These are phyloP conservation scores for Lasiodiplodia citricola DNA, from an alignment of 2,329 filamentous ascomycete species.

Conservation along the genomic window DNA sequence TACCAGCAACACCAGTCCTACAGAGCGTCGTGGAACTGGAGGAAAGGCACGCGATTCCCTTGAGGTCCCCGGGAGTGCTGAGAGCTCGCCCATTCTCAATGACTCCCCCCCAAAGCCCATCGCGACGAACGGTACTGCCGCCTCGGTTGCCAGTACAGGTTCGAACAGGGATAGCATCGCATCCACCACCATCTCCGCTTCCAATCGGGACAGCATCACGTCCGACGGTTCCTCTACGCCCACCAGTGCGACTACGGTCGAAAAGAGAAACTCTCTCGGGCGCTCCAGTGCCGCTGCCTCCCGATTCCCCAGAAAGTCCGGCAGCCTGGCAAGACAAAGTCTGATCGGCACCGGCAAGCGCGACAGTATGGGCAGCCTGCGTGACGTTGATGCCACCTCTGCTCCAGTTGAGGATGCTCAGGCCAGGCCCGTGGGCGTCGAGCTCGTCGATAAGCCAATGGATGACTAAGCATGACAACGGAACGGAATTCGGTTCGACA, in stretches of 20 bases:
- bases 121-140: constrained; percentile 43
- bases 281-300: constrained; percentile 51
- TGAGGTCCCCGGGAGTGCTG: constrained; percentile 74
- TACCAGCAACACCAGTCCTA: constrained; percentile 61
- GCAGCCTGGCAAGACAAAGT: constrained; percentile 53
- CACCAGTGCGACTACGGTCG: constrained; percentile 44
- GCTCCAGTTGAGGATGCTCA: constrained; percentile 48
- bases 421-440: constrained; percentile 60
- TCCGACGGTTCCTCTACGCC: constrained; percentile 28
- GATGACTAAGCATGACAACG: constrained; percentile 61
- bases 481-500: background rate
- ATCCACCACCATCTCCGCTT: constrained; percentile 28
- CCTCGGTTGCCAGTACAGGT: constrained; percentile 28
- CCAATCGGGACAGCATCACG: constrained; percentile 25
- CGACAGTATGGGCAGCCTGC: constrained; percentile 39
- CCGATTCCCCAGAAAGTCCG: constrained; percentile 55
- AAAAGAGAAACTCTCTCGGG: constrained; percentile 70
- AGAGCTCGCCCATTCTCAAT: constrained; percentile 46
- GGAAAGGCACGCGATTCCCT: constrained; percentile 69
- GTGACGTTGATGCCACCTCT: constrained; percentile 38
- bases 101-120: constrained; percentile 27
- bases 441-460: constrained; percentile 78
- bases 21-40: constrained; percentile 60
- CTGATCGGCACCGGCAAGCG: constrained; percentile 36
- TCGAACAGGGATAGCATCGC: constrained; percentile 26